Percentiles rank a stretch among this genome's conserved stretches.
Evolutionary conservation across 2,329 filamentous ascomycete genomes (phyloP).

Genomic region (Hypoxylon sp.): DNA sequence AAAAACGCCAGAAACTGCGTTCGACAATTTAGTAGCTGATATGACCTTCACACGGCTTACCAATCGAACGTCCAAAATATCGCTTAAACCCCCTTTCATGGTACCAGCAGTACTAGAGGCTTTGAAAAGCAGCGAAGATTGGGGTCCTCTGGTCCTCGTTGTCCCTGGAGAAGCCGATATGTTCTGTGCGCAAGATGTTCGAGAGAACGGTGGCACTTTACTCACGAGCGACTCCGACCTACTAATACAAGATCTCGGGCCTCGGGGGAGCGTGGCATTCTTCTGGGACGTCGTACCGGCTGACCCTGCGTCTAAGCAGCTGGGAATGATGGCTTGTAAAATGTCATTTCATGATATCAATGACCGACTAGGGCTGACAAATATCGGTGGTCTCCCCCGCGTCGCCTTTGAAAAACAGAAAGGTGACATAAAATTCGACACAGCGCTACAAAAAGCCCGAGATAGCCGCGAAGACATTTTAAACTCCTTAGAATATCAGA

Average conservation of each 20-base stretch:
- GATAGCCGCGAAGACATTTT: slow-evolving; percentile 50
- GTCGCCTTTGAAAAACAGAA: slow-evolving; percentile 53
- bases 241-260: slow-evolving; percentile 78
- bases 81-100: slow-evolving; percentile 74
- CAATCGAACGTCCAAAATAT: slow-evolving; percentile 35
- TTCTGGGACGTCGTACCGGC: slow-evolving; percentile 71
- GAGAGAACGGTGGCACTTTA: slow-evolving; percentile 67
- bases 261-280: slow-evolving; percentile 74
- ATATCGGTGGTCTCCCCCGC: slow-evolving; percentile 53
- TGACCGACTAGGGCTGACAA: slow-evolving; percentile 40
- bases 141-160: slow-evolving; percentile 64
- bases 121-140: slow-evolving; percentile 64
- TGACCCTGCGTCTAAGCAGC: slow-evolving; percentile 33
- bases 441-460: slow-evolving; percentile 48
- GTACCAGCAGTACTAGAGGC: slow-evolving; percentile 83
- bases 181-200: slow-evolving; percentile 79
- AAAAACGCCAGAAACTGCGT: slow-evolving; percentile 32
- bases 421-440: slow-evolving; percentile 30
- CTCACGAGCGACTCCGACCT: slow-evolving; percentile 92
- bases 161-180: slow-evolving; percentile 89
- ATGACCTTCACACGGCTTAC: slow-evolving; percentile 27
- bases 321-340: slow-evolving; percentile 50
- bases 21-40: slow-evolving; percentile 34
- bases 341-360: slow-evolving; percentile 56
- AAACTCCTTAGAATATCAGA: slow-evolving; percentile 37